Evolutionary conservation across 148 eudicot species (phyloP).

Genomic region (Hydrangea macrophylla): DNA sequence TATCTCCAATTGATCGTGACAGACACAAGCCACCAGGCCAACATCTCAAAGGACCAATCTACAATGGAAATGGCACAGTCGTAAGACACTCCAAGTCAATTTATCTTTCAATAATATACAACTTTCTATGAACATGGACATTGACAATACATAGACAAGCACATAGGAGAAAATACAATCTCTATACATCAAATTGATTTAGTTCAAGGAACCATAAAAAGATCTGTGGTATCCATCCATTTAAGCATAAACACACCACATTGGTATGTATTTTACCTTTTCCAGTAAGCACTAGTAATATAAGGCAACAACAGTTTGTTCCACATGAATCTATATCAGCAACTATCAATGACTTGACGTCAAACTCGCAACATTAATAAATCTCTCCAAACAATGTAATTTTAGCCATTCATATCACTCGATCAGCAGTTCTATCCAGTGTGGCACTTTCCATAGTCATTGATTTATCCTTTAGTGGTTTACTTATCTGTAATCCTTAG

Average conservation of each 20-base stretch:
- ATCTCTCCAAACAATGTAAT: neutral
- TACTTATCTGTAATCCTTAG: neutral
- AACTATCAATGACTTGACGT: too few relatives aligned
- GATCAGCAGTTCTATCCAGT: neutral
- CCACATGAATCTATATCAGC: too few relatives aligned
- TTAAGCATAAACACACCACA: too few relatives aligned
- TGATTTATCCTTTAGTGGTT: neutral
- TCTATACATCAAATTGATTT: neutral
- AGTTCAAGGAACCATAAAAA: too few relatives aligned
- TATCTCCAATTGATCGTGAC: slow-evolving; percentile 93
- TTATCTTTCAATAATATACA: neutral
- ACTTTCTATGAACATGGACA: neutral
- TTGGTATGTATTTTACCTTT: too few relatives aligned
- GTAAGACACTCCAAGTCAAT: neutral
- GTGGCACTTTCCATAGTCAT: neutral
- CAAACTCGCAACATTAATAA: neutral
- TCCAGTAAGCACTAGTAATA: too few relatives aligned
- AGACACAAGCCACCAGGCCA: slow-evolving; percentile 99
- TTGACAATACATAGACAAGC: neutral
- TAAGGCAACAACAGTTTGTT: too few relatives aligned
- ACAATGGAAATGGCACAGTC: slow-evolving; percentile 15
- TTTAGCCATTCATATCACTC: neutral
- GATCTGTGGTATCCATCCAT: too few relatives aligned
- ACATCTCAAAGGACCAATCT: slow-evolving; percentile 99
- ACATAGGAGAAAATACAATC: neutral